Conservation (phyloP, 768 basidiomycete genomes). For the Asterophora lycoperdoides region DNA sequence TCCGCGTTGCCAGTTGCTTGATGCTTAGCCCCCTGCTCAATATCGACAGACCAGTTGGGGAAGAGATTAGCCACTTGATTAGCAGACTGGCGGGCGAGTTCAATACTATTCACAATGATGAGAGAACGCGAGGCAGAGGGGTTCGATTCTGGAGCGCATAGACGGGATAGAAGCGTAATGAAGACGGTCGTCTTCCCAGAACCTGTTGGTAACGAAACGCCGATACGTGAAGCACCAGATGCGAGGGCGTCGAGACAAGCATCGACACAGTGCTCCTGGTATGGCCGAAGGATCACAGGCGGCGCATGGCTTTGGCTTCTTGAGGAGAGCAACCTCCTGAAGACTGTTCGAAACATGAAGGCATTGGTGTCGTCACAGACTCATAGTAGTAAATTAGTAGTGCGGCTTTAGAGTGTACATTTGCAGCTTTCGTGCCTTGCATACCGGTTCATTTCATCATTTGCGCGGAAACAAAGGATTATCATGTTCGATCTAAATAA, state of each 20-base stretch:
- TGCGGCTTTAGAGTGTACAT: too few species aligned
- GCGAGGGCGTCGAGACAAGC: conserved; percentile 71
- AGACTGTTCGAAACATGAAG: conserved; percentile 8
- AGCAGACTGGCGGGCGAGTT: conserved; percentile 86
- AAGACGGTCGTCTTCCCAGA: conserved; percentile 92
- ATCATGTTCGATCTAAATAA: neutral
- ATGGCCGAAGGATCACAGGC: conserved; percentile 63
- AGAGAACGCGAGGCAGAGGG: conserved; percentile 55
- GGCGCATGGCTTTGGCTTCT: neutral
- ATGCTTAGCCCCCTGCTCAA: conserved; percentile 82
- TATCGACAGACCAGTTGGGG: conserved; percentile 78
- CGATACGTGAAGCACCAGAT: conserved; percentile 68
- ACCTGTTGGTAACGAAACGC: conserved; percentile 82
- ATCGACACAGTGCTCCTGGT: conserved; percentile 77
- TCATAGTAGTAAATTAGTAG: too few species aligned
- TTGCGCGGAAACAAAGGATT: too few species aligned
- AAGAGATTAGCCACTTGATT: conserved; percentile 60
- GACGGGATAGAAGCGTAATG: conserved; percentile 69
- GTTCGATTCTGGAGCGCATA: conserved; percentile 41
- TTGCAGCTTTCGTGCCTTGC: too few species aligned
- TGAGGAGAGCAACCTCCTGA: conserved; percentile 8
- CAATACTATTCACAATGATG: conserved; percentile 85
- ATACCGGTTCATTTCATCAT: neutral
- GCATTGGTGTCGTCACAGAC: too few species aligned
- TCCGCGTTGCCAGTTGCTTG: conserved; percentile 78